Conservation (phyloP, 208 protist species). For the Balamuthia mandrillaris region DNA sequence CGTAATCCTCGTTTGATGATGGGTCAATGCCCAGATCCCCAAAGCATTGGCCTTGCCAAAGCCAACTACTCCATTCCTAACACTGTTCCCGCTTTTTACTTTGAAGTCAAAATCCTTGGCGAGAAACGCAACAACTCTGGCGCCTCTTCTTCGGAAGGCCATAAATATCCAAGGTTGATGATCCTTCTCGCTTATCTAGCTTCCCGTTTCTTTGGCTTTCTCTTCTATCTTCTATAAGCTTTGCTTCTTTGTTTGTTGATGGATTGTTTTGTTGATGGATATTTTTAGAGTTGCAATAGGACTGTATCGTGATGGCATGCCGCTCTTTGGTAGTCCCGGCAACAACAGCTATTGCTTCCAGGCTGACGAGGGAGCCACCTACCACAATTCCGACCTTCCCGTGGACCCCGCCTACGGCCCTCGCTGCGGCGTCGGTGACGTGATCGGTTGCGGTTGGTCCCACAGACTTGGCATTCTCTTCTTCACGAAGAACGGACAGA, state of each 20-base stretch:
- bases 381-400: too few relatives aligned
- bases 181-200: too few relatives aligned
- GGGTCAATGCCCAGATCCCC: too few relatives aligned
- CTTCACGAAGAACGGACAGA: conserved; percentile 45
- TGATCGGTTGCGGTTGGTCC: conserved; percentile 45
- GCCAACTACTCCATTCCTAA: conserved; percentile 41
- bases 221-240: too few relatives aligned
- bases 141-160: too few relatives aligned
- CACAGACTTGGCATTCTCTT: not conserved
- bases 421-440: conserved; percentile 19
- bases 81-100: conserved; percentile 36
- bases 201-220: too few relatives aligned
- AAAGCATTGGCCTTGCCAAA: conserved; percentile 4
- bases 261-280: too few relatives aligned
- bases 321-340: not conserved
- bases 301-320: conserved; percentile 27
- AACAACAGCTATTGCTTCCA: not conserved
- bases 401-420: conserved; percentile 7
- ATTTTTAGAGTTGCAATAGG: conserved; percentile 26
- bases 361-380: not conserved
- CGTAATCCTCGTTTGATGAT: too few relatives aligned
- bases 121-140: too few relatives aligned
- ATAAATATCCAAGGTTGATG: too few relatives aligned
- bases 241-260: too few relatives aligned
- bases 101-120: conserved; percentile 3